Evolutionary conservation across 108 stramenopile genomes (phyloP).

Genomic region (Cylindrotheca fusiformis): DNA sequence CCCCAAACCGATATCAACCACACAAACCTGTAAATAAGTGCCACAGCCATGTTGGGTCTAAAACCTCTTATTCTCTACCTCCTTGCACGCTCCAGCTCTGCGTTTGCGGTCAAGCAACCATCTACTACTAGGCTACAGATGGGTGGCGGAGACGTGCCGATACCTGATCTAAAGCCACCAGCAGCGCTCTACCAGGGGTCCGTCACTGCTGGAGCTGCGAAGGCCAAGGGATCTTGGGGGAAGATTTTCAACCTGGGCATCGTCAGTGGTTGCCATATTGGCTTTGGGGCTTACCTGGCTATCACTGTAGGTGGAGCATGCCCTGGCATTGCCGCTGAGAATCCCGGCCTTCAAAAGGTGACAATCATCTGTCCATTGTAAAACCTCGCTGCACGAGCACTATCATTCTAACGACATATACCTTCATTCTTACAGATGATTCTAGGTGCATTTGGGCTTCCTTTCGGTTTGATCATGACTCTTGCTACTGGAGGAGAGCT

Average conservation of each 20-base stretch:
- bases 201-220: conserved; percentile 78
- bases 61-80: conserved; percentile 29
- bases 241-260: conserved; percentile 87
- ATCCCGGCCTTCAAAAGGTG: conserved; percentile 87
- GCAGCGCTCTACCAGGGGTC: conserved; percentile 74
- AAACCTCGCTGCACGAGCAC: no score
- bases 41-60: conserved; percentile 21
- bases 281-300: conserved; percentile 82
- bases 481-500: conserved; percentile 81
- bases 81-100: conserved; percentile 34
- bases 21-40: no score
- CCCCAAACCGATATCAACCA: no score
- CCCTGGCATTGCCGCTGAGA: conserved; percentile 75
- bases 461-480: conserved; percentile 88
- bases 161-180: conserved; percentile 59
- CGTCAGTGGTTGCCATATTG: conserved; percentile 85
- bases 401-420: no score
- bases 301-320: conserved; percentile 84
- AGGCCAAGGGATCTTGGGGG: conserved; percentile 56
- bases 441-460: conserved; percentile 81
- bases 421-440: conserved; percentile 46
- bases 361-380: no score
- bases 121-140: conserved; percentile 38
- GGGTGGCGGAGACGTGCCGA: conserved; percentile 48
- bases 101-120: conserved; percentile 37